A percentile compares a stretch with the other conserved stretches of the same genome.
Conservation (phyloP, 179 eudicot genomes). For the Corrigiola litoralis region DNA sequence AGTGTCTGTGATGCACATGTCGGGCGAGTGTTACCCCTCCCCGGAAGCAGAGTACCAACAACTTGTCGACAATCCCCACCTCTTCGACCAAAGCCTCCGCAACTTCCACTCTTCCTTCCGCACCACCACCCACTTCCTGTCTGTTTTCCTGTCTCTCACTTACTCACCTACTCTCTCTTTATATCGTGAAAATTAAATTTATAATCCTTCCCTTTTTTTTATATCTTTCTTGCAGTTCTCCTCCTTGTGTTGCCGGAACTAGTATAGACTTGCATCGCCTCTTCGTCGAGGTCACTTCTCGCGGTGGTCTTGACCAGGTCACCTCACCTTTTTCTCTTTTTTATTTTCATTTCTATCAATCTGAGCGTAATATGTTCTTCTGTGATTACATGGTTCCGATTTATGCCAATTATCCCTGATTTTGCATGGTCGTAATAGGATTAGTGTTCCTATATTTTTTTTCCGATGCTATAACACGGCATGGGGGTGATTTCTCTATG, state of each 20-base stretch:
- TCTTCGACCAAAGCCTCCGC: conserved; percentile 16
- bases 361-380: no score
- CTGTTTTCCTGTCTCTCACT: not conserved
- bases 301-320: conserved; percentile 92
- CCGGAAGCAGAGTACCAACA: conserved; percentile 19
- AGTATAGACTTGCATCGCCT: conserved; percentile 58
- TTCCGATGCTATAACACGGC: no score
- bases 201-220: not conserved
- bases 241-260: conserved; percentile 60
- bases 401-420: no score
- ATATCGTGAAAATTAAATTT: not conserved
- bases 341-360: no score
- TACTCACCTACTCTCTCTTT: not conserved
- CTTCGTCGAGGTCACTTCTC: conserved; percentile 74
- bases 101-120: conserved; percentile 18
- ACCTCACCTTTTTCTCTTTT: no score
- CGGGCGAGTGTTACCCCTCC: conserved; percentile 6
- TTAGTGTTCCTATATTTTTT: no score
- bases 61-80: conserved; percentile 11
- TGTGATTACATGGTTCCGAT: no score
- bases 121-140: conserved; percentile 14
- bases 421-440: no score
- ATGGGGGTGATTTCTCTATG: no score
- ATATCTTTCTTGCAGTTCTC: conserved; percentile 8
- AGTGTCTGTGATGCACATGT: no score